phyloP scores from a whole-genome alignment of 1,284 basidiomycete species.

The Marasmius fiardii region DNA sequence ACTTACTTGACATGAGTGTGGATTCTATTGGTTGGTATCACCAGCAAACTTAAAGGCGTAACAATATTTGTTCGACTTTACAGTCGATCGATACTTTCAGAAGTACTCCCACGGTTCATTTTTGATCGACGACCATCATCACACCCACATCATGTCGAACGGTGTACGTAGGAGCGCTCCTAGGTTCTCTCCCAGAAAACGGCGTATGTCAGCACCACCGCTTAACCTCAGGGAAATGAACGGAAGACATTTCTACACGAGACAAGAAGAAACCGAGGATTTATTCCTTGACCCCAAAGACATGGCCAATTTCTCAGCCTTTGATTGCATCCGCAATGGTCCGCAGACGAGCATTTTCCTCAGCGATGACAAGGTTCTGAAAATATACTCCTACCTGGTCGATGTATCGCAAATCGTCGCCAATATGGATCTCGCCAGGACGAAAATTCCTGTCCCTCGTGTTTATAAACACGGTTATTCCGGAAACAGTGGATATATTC shows the following conservation, averaged over 20 bases:
- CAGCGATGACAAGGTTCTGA: conserved; percentile 6
- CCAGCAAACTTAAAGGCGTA: too few relatives aligned
- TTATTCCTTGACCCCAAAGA: conserved; percentile 4
- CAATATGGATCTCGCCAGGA: conserved; percentile 6
- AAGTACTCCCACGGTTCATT: neutral
- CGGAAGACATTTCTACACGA: neutral
- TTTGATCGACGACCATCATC: neutral
- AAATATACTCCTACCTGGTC: conserved; percentile 7
- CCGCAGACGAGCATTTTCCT: neutral
- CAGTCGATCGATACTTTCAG: too few relatives aligned
- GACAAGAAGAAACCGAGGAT: neutral
- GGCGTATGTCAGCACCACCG: conserved; percentile 4
- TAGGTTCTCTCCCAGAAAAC: conserved; percentile 1
- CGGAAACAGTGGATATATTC: conserved; percentile 7
- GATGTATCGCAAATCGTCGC: conserved; percentile 8
- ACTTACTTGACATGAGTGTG: too few relatives aligned
- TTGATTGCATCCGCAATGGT: neutral
- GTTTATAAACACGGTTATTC: conserved; percentile 8
- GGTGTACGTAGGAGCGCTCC: neutral
- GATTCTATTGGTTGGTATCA: too few relatives aligned
- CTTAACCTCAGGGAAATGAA: neutral
- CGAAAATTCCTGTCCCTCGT: conserved; percentile 6
- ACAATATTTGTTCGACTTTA: too few relatives aligned
- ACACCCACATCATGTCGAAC: neutral
- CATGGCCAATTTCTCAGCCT: conserved; percentile 3